These are phyloP conservation scores for Neofusicoccum cordaticola DNA, from an alignment of 2,329 filamentous ascomycete species.

Conservation along the genomic window DNA sequence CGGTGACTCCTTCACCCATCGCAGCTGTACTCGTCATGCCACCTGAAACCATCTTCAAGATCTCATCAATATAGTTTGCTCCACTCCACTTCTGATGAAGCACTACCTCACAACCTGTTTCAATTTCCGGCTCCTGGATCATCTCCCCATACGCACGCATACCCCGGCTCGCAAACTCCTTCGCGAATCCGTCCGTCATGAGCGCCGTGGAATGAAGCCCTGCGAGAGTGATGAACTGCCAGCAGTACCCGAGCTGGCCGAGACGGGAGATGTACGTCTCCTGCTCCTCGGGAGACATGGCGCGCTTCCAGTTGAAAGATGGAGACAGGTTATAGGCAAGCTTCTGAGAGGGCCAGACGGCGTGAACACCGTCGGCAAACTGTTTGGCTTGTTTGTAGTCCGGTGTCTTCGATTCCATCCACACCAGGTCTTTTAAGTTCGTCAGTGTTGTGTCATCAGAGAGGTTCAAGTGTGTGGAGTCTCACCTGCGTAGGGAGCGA, in stretches of 20 bases:
- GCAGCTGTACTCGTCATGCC: conserved; percentile 88
- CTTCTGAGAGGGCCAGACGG: conserved; percentile 93
- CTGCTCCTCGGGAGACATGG: conserved; percentile 87
- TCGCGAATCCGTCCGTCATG: conserved; percentile 83
- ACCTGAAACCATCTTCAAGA: conserved; percentile 95
- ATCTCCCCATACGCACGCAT: conserved; percentile 97
- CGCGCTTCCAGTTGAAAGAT: conserved; percentile 99
- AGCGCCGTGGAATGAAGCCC: conserved; percentile 93
- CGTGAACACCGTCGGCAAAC: conserved; percentile 90
- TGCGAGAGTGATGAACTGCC: conserved; percentile 99
- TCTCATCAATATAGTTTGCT: conserved; percentile 88
- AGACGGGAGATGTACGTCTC: conserved; percentile 97
- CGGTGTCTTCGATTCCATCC: conserved; percentile 98
- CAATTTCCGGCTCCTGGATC: conserved; percentile 97
- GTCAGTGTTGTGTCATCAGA: neutral
- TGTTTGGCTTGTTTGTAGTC: conserved; percentile 88
- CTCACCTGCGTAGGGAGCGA: conserved; percentile 69
- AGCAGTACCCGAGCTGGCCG: conserved; percentile 86
- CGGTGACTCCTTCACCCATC: conserved; percentile 96
- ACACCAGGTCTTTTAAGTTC: conserved; percentile 74
- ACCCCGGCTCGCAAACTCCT: conserved; percentile 73
- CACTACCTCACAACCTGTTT: conserved; percentile 83
- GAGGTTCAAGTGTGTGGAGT: too few relatives aligned
- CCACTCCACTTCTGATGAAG: conserved; percentile 99
- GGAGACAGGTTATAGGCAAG: conserved; percentile 97